Conservation (phyloP, 257 asterid species). For the Anisodus acutangulus region DNA sequence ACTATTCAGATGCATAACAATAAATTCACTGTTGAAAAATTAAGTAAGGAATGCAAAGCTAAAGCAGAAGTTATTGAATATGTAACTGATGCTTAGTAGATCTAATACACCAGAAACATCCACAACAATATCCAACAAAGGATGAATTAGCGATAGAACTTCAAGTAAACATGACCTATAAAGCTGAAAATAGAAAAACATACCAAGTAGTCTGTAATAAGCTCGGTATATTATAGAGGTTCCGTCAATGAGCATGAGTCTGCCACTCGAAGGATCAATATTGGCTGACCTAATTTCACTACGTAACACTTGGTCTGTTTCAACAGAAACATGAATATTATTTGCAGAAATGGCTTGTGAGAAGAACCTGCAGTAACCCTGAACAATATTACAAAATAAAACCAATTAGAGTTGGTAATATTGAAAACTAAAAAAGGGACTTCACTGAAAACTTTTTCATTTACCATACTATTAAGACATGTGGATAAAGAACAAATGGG, state of each 20-base stretch:
- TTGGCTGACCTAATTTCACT: constrained; percentile 41
- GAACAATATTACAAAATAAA: constrained; percentile 28
- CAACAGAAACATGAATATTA: constrained; percentile 33
- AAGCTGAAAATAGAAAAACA: constrained; percentile 29
- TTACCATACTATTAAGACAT: constrained; percentile 47
- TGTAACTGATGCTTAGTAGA: not conserved
- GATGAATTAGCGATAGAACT: not conserved
- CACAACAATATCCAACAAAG: not conserved
- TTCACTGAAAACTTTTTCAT: not conserved
- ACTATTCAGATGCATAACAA: not conserved
- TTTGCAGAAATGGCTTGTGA: constrained; percentile 34
- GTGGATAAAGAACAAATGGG: constrained; percentile 43
- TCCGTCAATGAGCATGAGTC: constrained; percentile 96
- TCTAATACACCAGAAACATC: constrained; percentile 19
- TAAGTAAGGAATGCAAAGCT: not conserved
- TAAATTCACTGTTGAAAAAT: not conserved
- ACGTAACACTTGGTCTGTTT: constrained; percentile 41
- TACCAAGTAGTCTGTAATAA: constrained; percentile 91
- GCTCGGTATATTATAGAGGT: constrained; percentile 89
- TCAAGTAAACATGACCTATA: not conserved
- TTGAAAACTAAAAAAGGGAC: not conserved
- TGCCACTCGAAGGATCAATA: constrained; percentile 57
- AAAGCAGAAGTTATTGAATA: not conserved
- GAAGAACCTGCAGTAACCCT: constrained; percentile 47
- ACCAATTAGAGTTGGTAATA: not conserved